phyloP scores from a whole-genome alignment of 257 asterid genomes.

The Nicotiana otophora region DNA sequence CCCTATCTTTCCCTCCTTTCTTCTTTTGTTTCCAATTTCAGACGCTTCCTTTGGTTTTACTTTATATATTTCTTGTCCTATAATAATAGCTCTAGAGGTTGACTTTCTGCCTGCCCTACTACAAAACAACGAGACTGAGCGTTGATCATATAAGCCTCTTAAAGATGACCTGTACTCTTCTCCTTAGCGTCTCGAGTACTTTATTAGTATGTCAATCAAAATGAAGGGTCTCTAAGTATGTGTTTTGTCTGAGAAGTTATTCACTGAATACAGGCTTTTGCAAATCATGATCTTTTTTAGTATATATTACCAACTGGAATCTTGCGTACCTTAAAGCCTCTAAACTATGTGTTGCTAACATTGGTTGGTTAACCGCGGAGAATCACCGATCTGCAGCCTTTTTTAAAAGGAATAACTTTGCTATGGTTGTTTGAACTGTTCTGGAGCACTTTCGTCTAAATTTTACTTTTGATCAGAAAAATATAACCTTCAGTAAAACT shows the following conservation, averaged over 20 bases:
- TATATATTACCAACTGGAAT: not conserved
- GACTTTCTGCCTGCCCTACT: not conserved
- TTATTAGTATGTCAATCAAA: not conserved
- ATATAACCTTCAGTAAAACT: too few species aligned
- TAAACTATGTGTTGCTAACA: not conserved
- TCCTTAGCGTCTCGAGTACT: not conserved
- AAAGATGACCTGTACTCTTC: not conserved
- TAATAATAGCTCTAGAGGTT: not conserved
- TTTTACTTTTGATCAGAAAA: too few species aligned
- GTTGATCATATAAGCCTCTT: not conserved
- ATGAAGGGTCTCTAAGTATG: not conserved
- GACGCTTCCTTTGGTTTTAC: not conserved
- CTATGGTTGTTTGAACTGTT: too few species aligned
- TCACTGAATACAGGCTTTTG: not conserved
- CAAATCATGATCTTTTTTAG: not conserved
- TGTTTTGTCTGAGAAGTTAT: not conserved
- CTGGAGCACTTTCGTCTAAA: too few species aligned
- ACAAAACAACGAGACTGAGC: not conserved
- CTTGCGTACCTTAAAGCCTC: not conserved
- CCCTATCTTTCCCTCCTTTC: not conserved
- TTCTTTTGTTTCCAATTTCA: conserved; percentile 14
- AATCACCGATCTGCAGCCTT: not conserved
- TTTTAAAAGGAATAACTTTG: not conserved
- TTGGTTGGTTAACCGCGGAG: not conserved
- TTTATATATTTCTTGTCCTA: not conserved